Conservation (phyloP, 2,329 filamentous ascomycete species). For the Aphanoascus verrucosus region DNA sequence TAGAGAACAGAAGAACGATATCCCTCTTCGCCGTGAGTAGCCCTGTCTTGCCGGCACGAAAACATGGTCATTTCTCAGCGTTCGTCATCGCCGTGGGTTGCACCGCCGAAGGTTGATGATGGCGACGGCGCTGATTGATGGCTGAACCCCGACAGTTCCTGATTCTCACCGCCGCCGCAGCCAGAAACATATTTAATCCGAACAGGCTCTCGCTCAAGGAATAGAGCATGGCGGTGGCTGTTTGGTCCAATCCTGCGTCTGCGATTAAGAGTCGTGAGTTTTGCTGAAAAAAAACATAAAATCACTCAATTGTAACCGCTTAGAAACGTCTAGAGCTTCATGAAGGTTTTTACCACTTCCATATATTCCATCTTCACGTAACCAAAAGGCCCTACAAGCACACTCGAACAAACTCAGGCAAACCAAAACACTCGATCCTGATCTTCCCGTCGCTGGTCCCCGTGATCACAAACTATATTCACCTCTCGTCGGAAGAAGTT, state of each 20-base stretch:
- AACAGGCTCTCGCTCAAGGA: too few species aligned
- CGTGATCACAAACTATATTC: conserved; percentile 1
- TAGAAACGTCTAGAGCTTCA: not conserved
- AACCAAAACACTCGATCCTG: not conserved
- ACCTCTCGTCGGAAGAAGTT: not conserved
- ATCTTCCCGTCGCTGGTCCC: conserved; percentile 5
- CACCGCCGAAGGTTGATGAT: too few species aligned
- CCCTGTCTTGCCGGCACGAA: not conserved
- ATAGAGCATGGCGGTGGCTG: too few species aligned
- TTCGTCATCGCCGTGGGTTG: too few species aligned
- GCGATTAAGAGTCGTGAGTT: too few species aligned
- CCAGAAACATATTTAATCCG: too few species aligned
- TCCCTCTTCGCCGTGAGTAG: not conserved
- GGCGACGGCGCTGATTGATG: too few species aligned
- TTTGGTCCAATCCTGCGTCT: too few species aligned
- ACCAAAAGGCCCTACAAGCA: not conserved
- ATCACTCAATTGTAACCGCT: not conserved
- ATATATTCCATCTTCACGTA: not conserved
- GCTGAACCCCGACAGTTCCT: too few species aligned
- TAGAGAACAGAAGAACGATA: not conserved
- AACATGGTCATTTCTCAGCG: too few species aligned
- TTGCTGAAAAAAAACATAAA: not conserved
- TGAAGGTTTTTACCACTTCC: not conserved
- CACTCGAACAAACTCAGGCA: not conserved
- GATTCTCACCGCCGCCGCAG: too few species aligned